These are phyloP conservation scores for Ophiocordyceps camponoti-leonardi DNA, from an alignment of 2,329 filamentous ascomycete species.

Conservation along the genomic window DNA sequence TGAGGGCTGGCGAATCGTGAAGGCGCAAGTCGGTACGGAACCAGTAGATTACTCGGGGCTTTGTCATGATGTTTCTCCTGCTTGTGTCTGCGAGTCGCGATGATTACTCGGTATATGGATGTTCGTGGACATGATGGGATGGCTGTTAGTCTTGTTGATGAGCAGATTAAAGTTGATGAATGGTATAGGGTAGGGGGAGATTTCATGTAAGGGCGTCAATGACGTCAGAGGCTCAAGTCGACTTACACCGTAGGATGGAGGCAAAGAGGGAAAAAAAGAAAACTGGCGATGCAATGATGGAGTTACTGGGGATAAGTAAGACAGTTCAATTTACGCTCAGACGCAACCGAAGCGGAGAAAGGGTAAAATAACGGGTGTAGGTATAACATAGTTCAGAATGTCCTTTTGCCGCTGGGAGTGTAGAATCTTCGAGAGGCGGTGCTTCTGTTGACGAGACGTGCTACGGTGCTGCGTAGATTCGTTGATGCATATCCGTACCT, in stretches of 20 bases:
- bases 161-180: neutral
- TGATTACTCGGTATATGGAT: neutral
- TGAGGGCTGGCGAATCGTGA: slow-evolving; percentile 59
- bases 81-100: no score
- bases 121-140: neutral
- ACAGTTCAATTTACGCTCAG: neutral
- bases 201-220: neutral
- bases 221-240: neutral
- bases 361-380: neutral
- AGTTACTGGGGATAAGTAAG: no score
- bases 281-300: no score
- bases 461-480: neutral
- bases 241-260: neutral
- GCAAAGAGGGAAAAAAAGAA: neutral
- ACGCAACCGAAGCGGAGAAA: neutral
- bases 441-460: neutral
- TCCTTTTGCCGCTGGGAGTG: neutral
- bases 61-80: slow-evolving; percentile 10
- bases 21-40: slow-evolving; percentile 63
- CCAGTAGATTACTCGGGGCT: slow-evolving; percentile 50
- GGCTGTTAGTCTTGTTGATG: no score
- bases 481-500: no score
- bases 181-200: neutral
- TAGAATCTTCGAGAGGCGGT: neutral
- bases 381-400: neutral